These are phyloP conservation scores for Aurantiochytrium sp. DNA, from an alignment of 108 stramenopile genomes.

Conservation along the genomic window DNA sequence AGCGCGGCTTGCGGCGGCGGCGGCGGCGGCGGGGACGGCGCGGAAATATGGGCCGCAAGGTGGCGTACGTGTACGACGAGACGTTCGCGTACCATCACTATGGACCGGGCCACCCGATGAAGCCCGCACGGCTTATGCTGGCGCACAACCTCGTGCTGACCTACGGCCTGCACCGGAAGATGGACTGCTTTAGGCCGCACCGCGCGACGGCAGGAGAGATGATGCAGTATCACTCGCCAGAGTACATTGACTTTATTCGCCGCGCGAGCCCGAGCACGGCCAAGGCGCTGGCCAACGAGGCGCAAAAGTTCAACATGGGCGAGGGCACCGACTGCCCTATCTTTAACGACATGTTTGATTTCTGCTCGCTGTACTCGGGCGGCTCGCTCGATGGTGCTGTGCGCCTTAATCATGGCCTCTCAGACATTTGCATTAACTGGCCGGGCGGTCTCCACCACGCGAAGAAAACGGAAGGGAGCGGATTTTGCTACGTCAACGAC, in stretches of 20 bases:
- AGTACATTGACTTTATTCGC: slow-evolving; percentile 87
- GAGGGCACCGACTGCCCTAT: slow-evolving; percentile 79
- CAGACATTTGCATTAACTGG: slow-evolving; percentile 99
- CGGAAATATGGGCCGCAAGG: slow-evolving; percentile 11
- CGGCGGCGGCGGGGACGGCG: not conserved
- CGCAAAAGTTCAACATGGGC: not conserved
- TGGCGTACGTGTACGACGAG: slow-evolving; percentile 93
- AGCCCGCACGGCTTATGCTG: slow-evolving; percentile 86
- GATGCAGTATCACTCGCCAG: slow-evolving; percentile 84
- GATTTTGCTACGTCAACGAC: slow-evolving; percentile 97
- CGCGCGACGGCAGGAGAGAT: slow-evolving; percentile 57
- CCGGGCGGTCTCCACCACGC: slow-evolving; percentile 98
- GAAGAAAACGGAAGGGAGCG: slow-evolving; percentile 88
- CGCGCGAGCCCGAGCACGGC: slow-evolving; percentile 97
- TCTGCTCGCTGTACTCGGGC: slow-evolving; percentile 87
- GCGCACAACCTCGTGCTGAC: slow-evolving; percentile 91
- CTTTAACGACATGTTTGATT: slow-evolving; percentile 95
- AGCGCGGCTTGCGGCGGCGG: too few relatives aligned
- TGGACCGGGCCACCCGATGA: slow-evolving; percentile 70
- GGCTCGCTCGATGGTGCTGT: slow-evolving; percentile 90
- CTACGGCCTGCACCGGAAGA: slow-evolving; percentile 88
- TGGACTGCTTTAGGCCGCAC: slow-evolving; percentile 68
- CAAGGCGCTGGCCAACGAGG: slow-evolving; percentile 79
- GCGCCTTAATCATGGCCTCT: slow-evolving; percentile 77
- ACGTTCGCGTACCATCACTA: slow-evolving; percentile 91